Evolutionary conservation across 768 basidiomycete species (phyloP).

Genomic region (Cystoderma amianthinum): DNA sequence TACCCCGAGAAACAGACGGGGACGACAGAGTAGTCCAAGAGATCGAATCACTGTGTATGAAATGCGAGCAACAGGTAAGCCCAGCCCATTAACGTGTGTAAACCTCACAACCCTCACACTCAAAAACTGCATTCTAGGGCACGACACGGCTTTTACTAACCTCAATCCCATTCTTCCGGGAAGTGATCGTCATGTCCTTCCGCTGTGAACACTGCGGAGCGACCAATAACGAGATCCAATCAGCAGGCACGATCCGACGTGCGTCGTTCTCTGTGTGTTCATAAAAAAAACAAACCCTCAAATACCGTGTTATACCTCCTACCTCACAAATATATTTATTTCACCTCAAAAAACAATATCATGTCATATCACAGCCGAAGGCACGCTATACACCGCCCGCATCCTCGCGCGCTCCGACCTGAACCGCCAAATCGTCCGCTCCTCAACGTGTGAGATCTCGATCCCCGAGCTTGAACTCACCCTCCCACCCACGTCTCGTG

Average conservation of each 20-base stretch:
- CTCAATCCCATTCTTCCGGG: slow-evolving; percentile 90
- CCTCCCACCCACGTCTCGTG: slow-evolving; percentile 75
- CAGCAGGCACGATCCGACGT: slow-evolving; percentile 84
- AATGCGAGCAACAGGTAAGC: slow-evolving; percentile 81
- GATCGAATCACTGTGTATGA: slow-evolving; percentile 92
- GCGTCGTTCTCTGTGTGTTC: slow-evolving; percentile 19
- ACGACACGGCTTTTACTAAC: slow-evolving; percentile 84
- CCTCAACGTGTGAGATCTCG: slow-evolving; percentile 68
- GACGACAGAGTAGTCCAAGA: slow-evolving; percentile 72
- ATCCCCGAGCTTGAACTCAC: slow-evolving; percentile 90
- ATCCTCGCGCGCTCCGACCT: slow-evolving; percentile 73
- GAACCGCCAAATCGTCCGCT: slow-evolving; percentile 90
- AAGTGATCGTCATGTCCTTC: slow-evolving; percentile 96
- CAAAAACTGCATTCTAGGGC: too few relatives aligned
- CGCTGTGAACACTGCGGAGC: slow-evolving; percentile 89
- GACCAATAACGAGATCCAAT: slow-evolving; percentile 90
- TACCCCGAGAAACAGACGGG: slow-evolving; percentile 22
- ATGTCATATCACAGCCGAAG: slow-evolving; percentile 52
- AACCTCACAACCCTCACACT: slow-evolving; percentile 13
- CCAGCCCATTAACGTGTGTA: background rate
- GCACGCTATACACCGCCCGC: slow-evolving; percentile 73
- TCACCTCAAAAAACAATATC: too few relatives aligned
- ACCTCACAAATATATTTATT: too few relatives aligned
- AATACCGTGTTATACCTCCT: too few relatives aligned
- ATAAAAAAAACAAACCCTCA: too few relatives aligned